A percentile compares a stretch with the other conserved stretches of the same genome.
phyloP scores from a whole-genome alignment of 2,329 filamentous ascomycete species.

The Phialemoniopsis sp. region DNA sequence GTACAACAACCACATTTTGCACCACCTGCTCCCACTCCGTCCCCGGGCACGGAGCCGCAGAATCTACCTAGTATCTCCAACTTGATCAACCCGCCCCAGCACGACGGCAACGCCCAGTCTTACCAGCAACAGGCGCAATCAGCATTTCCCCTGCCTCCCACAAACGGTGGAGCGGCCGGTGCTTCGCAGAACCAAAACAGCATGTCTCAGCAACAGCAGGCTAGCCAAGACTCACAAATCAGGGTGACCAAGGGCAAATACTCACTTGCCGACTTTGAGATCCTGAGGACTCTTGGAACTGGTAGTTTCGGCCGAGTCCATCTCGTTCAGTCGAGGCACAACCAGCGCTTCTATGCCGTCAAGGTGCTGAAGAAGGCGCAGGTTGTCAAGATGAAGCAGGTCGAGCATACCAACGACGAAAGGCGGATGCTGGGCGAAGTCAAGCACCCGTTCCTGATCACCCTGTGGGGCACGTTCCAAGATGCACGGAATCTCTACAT shows the following conservation, averaged over 20 bases:
- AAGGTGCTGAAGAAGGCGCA: conserved; percentile 98
- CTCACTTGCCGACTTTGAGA: conserved; percentile 82
- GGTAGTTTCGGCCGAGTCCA: conserved; percentile 97
- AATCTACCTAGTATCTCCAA: conserved; percentile 80
- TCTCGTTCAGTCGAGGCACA: conserved; percentile 95
- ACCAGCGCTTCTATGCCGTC: conserved; percentile 95
- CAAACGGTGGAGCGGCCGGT: conserved; percentile 17
- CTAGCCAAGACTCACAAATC: conserved; percentile 20
- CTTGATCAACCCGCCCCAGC: conserved; percentile 64
- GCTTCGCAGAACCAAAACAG: conserved; percentile 27
- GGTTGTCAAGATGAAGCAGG: conserved; percentile 99
- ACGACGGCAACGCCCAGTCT: conserved; percentile 34
- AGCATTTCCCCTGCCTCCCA: conserved; percentile 14
- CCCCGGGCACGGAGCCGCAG: conserved; percentile 50
- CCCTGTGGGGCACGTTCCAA: conserved; percentile 97
- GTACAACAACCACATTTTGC: conserved; percentile 19
- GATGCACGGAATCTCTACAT: conserved; percentile 96
- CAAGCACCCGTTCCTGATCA: conserved; percentile 96
- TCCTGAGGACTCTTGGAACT: conserved; percentile 88
- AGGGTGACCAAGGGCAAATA: conserved; percentile 96
- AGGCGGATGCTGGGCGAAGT: conserved; percentile 92
- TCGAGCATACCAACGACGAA: conserved; percentile 99
- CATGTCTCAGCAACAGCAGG: conserved; percentile 16
- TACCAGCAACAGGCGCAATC: conserved; percentile 19
- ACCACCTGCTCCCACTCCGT: conserved; percentile 22